Base-by-base conservation (phyloP, 805 yeast genomes). In the Suhomyces sp. region DNA sequence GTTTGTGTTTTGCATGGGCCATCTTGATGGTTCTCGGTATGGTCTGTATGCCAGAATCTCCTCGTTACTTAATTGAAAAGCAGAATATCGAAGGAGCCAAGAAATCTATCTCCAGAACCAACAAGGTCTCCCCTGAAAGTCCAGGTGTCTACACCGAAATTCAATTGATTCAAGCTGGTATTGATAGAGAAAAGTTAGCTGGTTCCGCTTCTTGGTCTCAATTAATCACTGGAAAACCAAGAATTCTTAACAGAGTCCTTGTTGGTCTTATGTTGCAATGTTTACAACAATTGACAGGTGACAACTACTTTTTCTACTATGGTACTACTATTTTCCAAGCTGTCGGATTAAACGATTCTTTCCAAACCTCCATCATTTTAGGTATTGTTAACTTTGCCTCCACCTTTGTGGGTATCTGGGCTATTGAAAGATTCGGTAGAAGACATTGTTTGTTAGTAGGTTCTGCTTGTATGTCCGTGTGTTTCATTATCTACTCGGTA, bases 131-230 rank as follows among this genome's bases (percentile, higher is more conserved):
- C 5, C 58, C 69, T 12, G 86, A 85, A 48, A 81, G 81, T 58
- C 79, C 81, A 48, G 77, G 80, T 44, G 81, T 83, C 46, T 71
- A 75, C 58, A 72, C 73, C 37, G 87, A 86, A 65, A 67, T 83
- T 46, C 78, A 79, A 52, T 64, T 71, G 27, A 79, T 85, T 48
- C 78, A 76, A 61, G 84, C 84, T 53, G 86, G 84, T 69, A 73
- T 85, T 57, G 84, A 83, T 65, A 74, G 79, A 57, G 91, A 85
- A 69, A 71, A 64, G 55, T 59, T 77, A 54, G 88, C 86, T 33
- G 90, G 89, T 61, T 71, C 71, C 47, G 89, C 89, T 6, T 65
- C 83, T 2, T 85, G 89, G 88, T 69, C 68, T 47, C 87, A 85
- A 61, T 77, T 84, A 48, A 61, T 85, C 56, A 77, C 80, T 22